phyloP scores from a whole-genome alignment of 306 rosid genomes.

The Cicer arietinum region DNA sequence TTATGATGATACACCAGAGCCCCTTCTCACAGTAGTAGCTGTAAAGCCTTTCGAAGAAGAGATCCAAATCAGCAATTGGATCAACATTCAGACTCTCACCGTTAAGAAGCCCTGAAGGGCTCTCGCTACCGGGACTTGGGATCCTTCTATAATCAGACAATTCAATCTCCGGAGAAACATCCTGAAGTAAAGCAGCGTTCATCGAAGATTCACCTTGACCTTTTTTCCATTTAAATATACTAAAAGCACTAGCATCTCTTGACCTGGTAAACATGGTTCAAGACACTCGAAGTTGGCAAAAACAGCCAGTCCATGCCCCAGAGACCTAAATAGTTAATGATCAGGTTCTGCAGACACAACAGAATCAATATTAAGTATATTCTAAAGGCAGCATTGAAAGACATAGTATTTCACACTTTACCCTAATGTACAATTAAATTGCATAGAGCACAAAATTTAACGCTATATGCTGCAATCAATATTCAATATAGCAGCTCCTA shows the following conservation, averaged over 20 bases:
- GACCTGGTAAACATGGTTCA: constrained; percentile 82
- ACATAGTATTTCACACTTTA: constrained; percentile 19
- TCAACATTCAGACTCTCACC: constrained; percentile 71
- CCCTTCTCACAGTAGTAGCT: constrained; percentile 93
- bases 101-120: constrained; percentile 86
- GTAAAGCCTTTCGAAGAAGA: constrained; percentile 91
- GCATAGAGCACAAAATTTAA: constrained; percentile 5
- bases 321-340: constrained; percentile 45
- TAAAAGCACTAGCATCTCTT: constrained; percentile 52
- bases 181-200: constrained; percentile 62
- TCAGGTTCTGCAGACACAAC: constrained; percentile 42
- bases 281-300: constrained; percentile 56
- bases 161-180: constrained; percentile 73
- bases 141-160: constrained; percentile 69
- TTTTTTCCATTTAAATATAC: constrained; percentile 71
- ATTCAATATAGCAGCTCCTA: not conserved
- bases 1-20: constrained; percentile 86
- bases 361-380: constrained; percentile 42
- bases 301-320: constrained; percentile 69
- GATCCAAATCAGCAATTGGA: constrained; percentile 88
- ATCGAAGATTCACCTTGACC: constrained; percentile 62
- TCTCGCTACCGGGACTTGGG: constrained; percentile 81
- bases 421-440: constrained; percentile 25
- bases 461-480: constrained; percentile 4
- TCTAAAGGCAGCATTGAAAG: constrained; percentile 14